Conservation (phyloP, 129 eudicot genomes). For the Glebionis coronaria region DNA sequence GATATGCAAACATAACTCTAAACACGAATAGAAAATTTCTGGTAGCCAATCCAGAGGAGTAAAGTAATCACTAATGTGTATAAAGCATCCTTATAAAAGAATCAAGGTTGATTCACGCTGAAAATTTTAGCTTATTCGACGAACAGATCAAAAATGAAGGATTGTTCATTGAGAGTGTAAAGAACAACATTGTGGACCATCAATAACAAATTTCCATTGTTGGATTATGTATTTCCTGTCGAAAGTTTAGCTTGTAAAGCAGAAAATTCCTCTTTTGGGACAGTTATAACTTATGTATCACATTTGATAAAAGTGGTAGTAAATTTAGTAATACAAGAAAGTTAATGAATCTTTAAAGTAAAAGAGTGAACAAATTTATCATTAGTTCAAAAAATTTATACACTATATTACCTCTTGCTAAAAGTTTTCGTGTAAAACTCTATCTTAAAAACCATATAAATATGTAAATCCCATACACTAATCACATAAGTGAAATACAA, state of each 20-base stretch:
- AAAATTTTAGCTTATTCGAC: too few species aligned
- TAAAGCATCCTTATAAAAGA: not conserved
- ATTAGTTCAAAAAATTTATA: not conserved
- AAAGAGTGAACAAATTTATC: not conserved
- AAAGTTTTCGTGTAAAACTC: constrained; percentile 17
- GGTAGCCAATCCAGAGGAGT: not conserved
- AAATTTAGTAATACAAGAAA: not conserved
- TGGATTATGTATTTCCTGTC: constrained; percentile 16
- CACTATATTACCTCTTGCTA: not conserved
- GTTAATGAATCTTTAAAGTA: constrained; percentile 1
- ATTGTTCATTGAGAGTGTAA: not conserved
- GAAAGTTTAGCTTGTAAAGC: constrained; percentile 17
- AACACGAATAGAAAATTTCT: constrained; percentile 2
- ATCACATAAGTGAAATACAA: constrained; percentile 13
- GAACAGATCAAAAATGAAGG: not conserved
- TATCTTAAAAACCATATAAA: constrained; percentile 13
- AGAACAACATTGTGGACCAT: constrained; percentile 7
- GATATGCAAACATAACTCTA: constrained; percentile 3
- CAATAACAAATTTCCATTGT: constrained; percentile 8
- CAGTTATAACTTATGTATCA: not conserved
- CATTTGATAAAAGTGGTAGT: constrained; percentile 9
- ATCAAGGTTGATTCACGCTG: constrained; percentile 3
- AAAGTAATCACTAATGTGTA: constrained; percentile 1
- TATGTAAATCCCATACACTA: not conserved
- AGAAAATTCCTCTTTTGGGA: constrained; percentile 14